These are phyloP conservation scores for Daldinia childiae DNA, from an alignment of 495 filamentous ascomycete genomes.

Conservation along the genomic window DNA sequence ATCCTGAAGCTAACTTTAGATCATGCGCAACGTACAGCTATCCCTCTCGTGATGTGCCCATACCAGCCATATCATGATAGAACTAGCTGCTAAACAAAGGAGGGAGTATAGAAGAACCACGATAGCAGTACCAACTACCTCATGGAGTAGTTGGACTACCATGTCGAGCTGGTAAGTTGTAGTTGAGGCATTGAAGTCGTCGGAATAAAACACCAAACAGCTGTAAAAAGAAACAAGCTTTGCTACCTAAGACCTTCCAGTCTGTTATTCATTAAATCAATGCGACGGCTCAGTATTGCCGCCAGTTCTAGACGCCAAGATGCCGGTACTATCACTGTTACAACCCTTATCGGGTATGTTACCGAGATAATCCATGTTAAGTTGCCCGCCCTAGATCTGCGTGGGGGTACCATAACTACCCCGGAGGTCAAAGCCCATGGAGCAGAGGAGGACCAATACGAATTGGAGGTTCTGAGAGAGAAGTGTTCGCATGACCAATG, in stretches of 20 bases:
- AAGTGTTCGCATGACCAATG: conserved; percentile 16
- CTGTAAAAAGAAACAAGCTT: conserved; percentile 26
- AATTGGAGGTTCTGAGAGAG: conserved; percentile 13
- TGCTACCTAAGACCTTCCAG: conserved; percentile 19
- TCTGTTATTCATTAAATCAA: conserved; percentile 12
- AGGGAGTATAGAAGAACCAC: conserved; percentile 55
- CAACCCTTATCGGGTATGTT: conserved; percentile 33
- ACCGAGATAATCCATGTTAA: conserved; percentile 36
- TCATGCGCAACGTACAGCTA: conserved; percentile 52
- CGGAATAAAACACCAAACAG: conserved; percentile 6
- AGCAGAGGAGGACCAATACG: conserved; percentile 4
- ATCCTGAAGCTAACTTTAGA: not conserved
- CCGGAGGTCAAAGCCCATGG: not conserved
- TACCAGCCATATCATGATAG: conserved; percentile 53
- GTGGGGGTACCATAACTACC: conserved; percentile 23
- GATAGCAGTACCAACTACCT: conserved; percentile 50
- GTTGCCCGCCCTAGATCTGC: conserved; percentile 28
- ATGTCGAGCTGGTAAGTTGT: conserved; percentile 41
- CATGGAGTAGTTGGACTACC: conserved; percentile 54
- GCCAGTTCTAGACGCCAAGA: conserved; percentile 33
- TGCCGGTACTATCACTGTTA: conserved; percentile 36
- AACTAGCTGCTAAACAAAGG: conserved; percentile 49
- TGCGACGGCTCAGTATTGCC: conserved; percentile 21
- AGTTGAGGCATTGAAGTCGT: conserved; percentile 26
- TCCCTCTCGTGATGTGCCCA: conserved; percentile 56